Evolutionary conservation across 805 yeast species (phyloP), one percentile per base, ranked within the genome.

Genomic region (Lachancea lanzarotensis): DNA sequence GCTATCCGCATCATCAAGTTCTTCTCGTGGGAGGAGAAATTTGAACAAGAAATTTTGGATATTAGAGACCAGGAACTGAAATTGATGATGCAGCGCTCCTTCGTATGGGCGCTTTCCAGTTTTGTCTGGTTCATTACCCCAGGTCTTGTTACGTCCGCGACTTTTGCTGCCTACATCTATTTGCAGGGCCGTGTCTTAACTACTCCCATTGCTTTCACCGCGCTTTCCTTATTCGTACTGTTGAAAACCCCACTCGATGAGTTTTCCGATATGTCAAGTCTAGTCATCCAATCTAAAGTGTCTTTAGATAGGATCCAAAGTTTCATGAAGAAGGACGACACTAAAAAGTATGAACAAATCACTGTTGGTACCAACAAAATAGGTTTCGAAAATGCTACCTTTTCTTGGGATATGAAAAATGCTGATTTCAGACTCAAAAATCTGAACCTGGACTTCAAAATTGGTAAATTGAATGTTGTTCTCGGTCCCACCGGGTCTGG

Each of bases 401-500:
- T 88, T 46, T 69, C 90, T 7, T 89, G 97, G 97, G 77, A 78
- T 53, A 62, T 74, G 3, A 61, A 63, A n/a, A 65, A 59, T 22
- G 68, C 67, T 40, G 85, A 79, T 56, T 93, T 93, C 72, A 84
- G 79, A 60, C 73, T 91, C 57, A 78, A 87, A 57, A 83, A 90
- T 59, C 62, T 93, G 43, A 71, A 81, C 54, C 68, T 91, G 49
- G 73, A 73, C 27, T 93, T 91, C 68, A 73, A 74, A 50, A 66
- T 74, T 26, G 95, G 88, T 15, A 81, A 85, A 58, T 70, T 93
- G 56, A 91, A 88, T 54, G 89, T 91, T n/a, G 74, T 91, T 49
- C 78, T 88, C 54, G 98, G 98, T 19, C 84, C 96, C 10, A 93
- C 98, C 16, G 98, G 98, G 47, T 69, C 95, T 1, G 98, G 98